phyloP scores from a whole-genome alignment of 78 protist genomes.

The Speleostelium caveatum region DNA sequence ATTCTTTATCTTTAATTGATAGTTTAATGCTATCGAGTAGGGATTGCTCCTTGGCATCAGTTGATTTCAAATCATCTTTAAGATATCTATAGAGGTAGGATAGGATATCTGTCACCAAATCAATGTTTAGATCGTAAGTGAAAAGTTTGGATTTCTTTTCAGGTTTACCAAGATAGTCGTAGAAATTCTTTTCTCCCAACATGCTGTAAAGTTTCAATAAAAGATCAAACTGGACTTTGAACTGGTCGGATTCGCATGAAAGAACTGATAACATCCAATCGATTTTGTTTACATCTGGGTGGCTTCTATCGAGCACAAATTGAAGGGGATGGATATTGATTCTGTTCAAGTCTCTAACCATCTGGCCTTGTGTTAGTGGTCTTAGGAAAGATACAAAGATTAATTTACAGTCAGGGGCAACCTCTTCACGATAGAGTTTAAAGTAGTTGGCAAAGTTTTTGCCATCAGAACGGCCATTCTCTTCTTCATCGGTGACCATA shows the following conservation, averaged over 20 bases:
- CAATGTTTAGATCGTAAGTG: background rate
- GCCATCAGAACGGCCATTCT: slow-evolving; percentile 30
- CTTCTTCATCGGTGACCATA: slow-evolving; percentile 66
- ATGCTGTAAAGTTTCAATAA: background rate
- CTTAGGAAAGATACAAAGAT: slow-evolving; percentile 53
- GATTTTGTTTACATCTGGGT: slow-evolving; percentile 54
- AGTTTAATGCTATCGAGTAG: too few species aligned
- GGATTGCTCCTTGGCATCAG: background rate
- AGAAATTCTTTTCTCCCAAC: slow-evolving; percentile 1
- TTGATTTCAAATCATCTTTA: too few species aligned
- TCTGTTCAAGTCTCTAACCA: slow-evolving; percentile 25
- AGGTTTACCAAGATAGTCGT: background rate
- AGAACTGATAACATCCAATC: slow-evolving; percentile 40
- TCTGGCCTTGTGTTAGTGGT: slow-evolving; percentile 32
- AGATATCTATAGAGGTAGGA: background rate
- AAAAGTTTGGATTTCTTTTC: background rate
- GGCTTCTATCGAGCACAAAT: slow-evolving; percentile 21
- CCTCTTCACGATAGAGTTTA: slow-evolving; percentile 21
- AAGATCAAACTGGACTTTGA: slow-evolving; percentile 15
- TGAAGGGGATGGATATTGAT: slow-evolving; percentile 24
- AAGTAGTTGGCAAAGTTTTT: slow-evolving; percentile 17
- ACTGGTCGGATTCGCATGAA: slow-evolving; percentile 39
- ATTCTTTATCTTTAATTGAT: too few species aligned
- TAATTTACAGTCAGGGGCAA: slow-evolving; percentile 20
- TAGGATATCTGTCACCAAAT: background rate